These are phyloP conservation scores for Conticribra guillardii DNA, from an alignment of 108 stramenopile genomes.

Conservation along the genomic window DNA sequence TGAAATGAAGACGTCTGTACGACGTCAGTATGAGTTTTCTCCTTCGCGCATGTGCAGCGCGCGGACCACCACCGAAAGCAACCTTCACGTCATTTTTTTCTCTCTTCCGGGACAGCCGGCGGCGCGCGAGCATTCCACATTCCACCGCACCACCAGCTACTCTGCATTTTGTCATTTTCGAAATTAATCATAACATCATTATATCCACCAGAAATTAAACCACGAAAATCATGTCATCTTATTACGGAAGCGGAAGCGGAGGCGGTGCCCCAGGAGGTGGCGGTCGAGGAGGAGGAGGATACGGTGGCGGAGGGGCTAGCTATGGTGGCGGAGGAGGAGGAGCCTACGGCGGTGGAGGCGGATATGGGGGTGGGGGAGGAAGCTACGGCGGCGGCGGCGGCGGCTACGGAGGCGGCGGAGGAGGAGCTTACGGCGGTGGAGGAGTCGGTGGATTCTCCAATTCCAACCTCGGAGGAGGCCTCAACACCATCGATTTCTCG, in stretches of 20 bases:
- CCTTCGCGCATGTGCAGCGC: too few relatives aligned
- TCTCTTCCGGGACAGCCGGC: too few relatives aligned
- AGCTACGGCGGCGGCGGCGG: not conserved
- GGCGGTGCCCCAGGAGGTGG: not conserved
- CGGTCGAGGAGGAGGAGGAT: slow-evolving; percentile 4
- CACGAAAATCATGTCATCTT: not conserved
- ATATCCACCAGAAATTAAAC: too few relatives aligned
- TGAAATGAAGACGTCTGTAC: too few relatives aligned
- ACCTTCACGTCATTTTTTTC: too few relatives aligned
- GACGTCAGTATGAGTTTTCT: too few relatives aligned
- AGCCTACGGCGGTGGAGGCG: too few relatives aligned
- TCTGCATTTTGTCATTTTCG: too few relatives aligned
- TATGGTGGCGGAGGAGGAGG: not conserved
- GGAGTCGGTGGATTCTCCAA: slow-evolving; percentile 27
- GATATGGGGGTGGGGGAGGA: slow-evolving; percentile 21
- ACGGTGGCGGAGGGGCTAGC: not conserved
- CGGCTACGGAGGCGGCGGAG: not conserved
- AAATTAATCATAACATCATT: too few relatives aligned
- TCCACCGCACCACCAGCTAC: too few relatives aligned
- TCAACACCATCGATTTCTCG: slow-evolving; percentile 83
- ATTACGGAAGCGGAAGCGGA: not conserved
- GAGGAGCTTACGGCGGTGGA: not conserved
- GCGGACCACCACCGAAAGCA: too few relatives aligned
- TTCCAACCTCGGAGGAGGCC: slow-evolving; percentile 71
- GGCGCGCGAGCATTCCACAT: too few relatives aligned